phyloP scores from a whole-genome alignment of 352 stramenopile species.

The Pythium apleroticum region DNA sequence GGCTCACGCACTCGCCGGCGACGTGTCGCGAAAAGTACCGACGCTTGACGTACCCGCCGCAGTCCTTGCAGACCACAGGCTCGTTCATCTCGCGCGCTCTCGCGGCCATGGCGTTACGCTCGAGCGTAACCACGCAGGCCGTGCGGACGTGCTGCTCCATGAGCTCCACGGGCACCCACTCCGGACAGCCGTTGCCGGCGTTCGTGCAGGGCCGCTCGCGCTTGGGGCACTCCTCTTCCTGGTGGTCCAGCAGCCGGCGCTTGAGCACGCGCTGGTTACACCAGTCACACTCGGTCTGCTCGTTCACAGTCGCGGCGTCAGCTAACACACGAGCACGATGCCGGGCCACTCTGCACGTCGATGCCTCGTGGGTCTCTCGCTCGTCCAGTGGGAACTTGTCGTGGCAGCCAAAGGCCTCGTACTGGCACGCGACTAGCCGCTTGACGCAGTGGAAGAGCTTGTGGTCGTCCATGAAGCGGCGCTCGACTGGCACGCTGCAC shows the following conservation, averaged over 20 bases:
- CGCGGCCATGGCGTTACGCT: conserved; percentile 53
- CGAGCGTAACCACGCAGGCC: conserved; percentile 49
- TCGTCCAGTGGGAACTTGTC: conserved; percentile 38
- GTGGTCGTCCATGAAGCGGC: conserved; percentile 45
- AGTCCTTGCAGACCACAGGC: conserved; percentile 47
- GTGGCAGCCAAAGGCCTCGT: conserved; percentile 51
- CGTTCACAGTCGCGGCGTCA: conserved; percentile 48
- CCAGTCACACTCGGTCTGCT: conserved; percentile 63
- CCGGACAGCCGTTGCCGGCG: conserved; percentile 48
- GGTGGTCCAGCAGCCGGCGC: conserved; percentile 64
- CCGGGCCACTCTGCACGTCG: conserved; percentile 43
- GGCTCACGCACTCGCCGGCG: conserved; percentile 52
- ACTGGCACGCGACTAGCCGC: conserved; percentile 46
- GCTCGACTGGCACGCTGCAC: conserved; percentile 39
- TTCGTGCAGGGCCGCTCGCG: conserved; percentile 75
- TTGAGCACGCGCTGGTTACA: conserved; percentile 62
- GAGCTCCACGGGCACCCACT: conserved; percentile 71
- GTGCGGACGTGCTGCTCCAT: conserved; percentile 49
- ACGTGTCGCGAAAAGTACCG: conserved; percentile 44
- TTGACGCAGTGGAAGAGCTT: conserved; percentile 45
- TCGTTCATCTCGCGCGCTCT: conserved; percentile 51
- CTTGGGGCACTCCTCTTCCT: conserved; percentile 72
- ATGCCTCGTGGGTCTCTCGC: conserved; percentile 41
- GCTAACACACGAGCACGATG: conserved; percentile 39
- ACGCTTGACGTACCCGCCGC: conserved; percentile 37